phyloP scores from a whole-genome alignment of 352 stramenopile species.

The Phytophthora melonis region DNA sequence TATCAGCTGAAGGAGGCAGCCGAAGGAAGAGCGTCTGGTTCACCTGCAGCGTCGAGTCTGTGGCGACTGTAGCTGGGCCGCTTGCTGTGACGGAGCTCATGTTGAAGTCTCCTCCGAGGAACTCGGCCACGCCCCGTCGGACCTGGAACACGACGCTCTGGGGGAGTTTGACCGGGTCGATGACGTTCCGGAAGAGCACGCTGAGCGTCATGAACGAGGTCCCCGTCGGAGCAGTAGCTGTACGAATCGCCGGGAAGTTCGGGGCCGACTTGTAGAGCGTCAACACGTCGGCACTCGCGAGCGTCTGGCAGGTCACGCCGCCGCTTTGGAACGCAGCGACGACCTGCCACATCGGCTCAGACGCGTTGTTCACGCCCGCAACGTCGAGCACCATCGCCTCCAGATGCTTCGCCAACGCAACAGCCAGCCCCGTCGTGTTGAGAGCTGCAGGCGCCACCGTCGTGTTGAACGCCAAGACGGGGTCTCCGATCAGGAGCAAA shows the following conservation, averaged over 20 bases:
- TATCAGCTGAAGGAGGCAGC: constrained; percentile 22
- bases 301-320: constrained; percentile 22
- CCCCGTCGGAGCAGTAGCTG: constrained; percentile 1
- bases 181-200: constrained; percentile 57
- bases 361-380: constrained; percentile 16
- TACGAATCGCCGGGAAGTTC: constrained; percentile 29
- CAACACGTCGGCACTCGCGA: constrained; percentile 29
- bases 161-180: constrained; percentile 40
- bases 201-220: constrained; percentile 48
- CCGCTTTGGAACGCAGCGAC: constrained; percentile 25
- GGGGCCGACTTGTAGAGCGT: constrained; percentile 34
- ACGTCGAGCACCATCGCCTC: constrained; percentile 14
- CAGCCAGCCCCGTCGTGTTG: constrained; percentile 24
- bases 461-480: constrained; percentile 25
- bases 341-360: constrained; percentile 30
- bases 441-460: constrained; percentile 8
- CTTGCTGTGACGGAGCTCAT: constrained; percentile 32
- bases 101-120: constrained; percentile 44
- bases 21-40: constrained; percentile 52
- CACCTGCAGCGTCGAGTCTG: constrained; percentile 49
- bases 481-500: constrained; percentile 39
- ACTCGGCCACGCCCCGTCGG: constrained; percentile 51
- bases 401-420: constrained; percentile 12
- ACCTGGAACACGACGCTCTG: constrained; percentile 59
- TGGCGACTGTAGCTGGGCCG: constrained; percentile 34